These are phyloP conservation scores for Aspergillus tubingensis DNA, from an alignment of 2,329 filamentous ascomycete species.

Conservation along the genomic window DNA sequence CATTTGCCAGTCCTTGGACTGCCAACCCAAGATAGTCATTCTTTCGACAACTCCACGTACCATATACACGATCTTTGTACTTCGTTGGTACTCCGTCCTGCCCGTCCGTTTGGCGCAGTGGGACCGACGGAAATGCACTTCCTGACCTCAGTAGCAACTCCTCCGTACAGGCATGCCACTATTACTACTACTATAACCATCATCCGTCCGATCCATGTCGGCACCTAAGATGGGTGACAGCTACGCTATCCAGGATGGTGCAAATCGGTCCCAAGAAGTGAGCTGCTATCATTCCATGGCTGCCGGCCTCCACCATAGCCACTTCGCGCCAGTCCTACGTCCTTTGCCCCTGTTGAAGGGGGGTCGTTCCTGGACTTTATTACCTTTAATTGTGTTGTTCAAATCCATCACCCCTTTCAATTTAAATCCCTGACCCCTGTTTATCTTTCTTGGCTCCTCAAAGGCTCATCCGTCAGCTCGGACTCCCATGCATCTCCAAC, in stretches of 20 bases:
- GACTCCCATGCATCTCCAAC: conserved; percentile 6
- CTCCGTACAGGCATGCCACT: background rate
- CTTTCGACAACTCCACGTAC: conserved; percentile 1
- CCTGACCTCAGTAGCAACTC: conserved; percentile 3
- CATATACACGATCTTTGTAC: background rate
- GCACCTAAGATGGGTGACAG: conserved; percentile 6
- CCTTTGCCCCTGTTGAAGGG: background rate
- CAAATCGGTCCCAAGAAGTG: conserved; percentile 4
- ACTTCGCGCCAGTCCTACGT: background rate
- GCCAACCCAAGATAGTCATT: background rate
- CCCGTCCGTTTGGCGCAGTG: conserved; percentile 6
- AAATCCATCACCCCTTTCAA: background rate
- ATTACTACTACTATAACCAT: background rate
- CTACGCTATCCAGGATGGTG: conserved; percentile 2
- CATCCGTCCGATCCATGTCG: background rate
- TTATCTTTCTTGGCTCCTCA: background rate
- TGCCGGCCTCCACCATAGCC: background rate
- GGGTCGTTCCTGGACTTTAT: background rate
- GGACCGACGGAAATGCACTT: conserved; percentile 10
- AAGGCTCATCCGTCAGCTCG: conserved; percentile 2
- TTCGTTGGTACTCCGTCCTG: conserved; percentile 2
- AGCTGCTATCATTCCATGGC: background rate
- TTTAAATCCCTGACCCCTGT: background rate
- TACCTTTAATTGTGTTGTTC: background rate
- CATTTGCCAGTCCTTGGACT: background rate